Percentiles rank a stretch among this genome's conserved stretches.
Evolutionary conservation across 768 basidiomycete genomes (phyloP).

Genomic region (Cyclocybe aegerita): DNA sequence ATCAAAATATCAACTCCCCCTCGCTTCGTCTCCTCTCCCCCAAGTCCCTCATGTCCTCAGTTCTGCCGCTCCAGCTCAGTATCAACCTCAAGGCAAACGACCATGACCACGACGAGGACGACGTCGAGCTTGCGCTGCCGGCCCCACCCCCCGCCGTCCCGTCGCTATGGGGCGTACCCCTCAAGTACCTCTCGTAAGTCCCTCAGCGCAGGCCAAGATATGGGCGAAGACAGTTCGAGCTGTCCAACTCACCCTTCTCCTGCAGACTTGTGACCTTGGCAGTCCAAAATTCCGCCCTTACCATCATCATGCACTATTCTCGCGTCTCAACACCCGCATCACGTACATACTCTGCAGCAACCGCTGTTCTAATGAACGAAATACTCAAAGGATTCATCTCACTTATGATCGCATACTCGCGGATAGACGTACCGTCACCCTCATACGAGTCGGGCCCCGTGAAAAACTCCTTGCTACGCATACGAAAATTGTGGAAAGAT

Average conservation of each 20-base stretch:
- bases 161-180: conserved; percentile 63
- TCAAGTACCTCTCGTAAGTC: conserved; percentile 81
- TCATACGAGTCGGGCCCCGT: conserved; percentile 29
- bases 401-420: conserved; percentile 74
- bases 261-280: conserved; percentile 78
- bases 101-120: conserved; percentile 35
- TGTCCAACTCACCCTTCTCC: conserved; percentile 3
- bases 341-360: conserved; percentile 85
- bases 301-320: conserved; percentile 97
- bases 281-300: conserved; percentile 87
- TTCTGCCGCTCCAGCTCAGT: conserved; percentile 16
- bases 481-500: conserved; percentile 60
- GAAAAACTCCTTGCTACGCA: conserved; percentile 39
- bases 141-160: conserved; percentile 38
- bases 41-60: conserved; percentile 23
- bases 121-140: conserved; percentile 39
- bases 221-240: neutral
- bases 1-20: conserved; percentile 1
- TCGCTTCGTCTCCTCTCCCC: conserved; percentile 11
- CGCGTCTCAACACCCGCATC: conserved; percentile 77
- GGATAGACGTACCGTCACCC: conserved; percentile 42
- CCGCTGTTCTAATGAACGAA: conserved; percentile 93
- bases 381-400: conserved; percentile 91
- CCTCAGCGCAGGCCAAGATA: neutral
- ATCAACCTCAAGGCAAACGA: conserved; percentile 30